Evolutionary conservation across 1,284 basidiomycete species (phyloP).

Genomic region (Ustilago vetiveriae): DNA sequence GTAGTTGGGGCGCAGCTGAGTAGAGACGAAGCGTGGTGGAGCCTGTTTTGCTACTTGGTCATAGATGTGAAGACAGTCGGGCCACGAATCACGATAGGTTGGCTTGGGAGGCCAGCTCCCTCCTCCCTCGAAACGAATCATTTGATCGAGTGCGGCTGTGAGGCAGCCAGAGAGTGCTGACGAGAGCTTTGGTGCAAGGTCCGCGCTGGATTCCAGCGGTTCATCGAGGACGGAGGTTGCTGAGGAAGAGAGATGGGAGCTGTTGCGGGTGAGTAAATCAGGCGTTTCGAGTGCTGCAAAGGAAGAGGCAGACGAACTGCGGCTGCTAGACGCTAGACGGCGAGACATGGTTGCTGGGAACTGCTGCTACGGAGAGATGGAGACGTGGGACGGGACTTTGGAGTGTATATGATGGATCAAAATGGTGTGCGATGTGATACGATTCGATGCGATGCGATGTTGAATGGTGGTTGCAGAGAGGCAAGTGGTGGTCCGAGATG

Average conservation of each 20-base stretch:
- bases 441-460: too few relatives aligned
- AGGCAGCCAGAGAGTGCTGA: constrained; percentile 24
- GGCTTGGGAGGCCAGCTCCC: constrained; percentile 44
- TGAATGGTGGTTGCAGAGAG: too few relatives aligned
- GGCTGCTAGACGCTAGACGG: constrained; percentile 22
- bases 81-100: constrained; percentile 43
- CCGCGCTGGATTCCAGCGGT: constrained; percentile 8
- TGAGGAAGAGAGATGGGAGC: constrained; percentile 36
- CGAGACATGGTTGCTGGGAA: constrained; percentile 16
- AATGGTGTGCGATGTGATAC: too few relatives aligned
- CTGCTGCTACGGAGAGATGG: too few relatives aligned
- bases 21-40: constrained; percentile 43
- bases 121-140: constrained; percentile 39
- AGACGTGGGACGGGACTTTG: too few relatives aligned
- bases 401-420: too few relatives aligned
- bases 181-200: constrained; percentile 34
- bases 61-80: constrained; percentile 34
- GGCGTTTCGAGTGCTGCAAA: constrained; percentile 30
- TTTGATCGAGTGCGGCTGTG: constrained; percentile 25
- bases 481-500: too few relatives aligned
- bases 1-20: constrained; percentile 34
- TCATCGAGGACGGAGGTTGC: constrained; percentile 43
- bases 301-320: constrained; percentile 39
- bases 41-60: constrained; percentile 30
- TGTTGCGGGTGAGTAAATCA: constrained; percentile 24